A percentile compares a stretch with the other conserved stretches of the same genome.
Conservation (phyloP, 495 filamentous ascomycete genomes). For the Pyrenopolyporus hunteri region DNA sequence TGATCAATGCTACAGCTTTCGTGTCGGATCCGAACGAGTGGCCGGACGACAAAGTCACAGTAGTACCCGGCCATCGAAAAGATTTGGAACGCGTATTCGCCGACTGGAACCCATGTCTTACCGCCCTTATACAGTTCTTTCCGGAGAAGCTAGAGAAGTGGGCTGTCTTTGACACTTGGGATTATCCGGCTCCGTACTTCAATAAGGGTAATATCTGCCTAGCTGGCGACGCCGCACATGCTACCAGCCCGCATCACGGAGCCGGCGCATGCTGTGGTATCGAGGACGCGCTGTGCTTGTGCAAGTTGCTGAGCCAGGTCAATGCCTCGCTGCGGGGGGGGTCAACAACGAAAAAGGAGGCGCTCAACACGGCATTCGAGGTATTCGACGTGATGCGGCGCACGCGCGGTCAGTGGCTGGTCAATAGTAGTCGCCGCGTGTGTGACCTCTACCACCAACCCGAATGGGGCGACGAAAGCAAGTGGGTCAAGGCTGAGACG, state of each 20-base stretch:
- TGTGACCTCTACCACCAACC: constrained; percentile 43
- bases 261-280: constrained; percentile 49
- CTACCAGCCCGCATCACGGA: constrained; percentile 50
- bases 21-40: constrained; percentile 49
- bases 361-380: constrained; percentile 13
- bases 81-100: constrained; percentile 34
- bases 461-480: constrained; percentile 28
- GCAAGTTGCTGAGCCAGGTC: constrained; percentile 14
- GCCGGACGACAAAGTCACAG: constrained; percentile 37
- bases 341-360: constrained; percentile 11
- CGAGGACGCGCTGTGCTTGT: constrained; percentile 47
- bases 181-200: constrained; percentile 44
- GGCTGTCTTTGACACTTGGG: constrained; percentile 48
- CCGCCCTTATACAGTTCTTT: constrained; percentile 31
- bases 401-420: constrained; percentile 44
- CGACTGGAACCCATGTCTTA: constrained; percentile 34
- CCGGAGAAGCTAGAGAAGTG: constrained; percentile 46
- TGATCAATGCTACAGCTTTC: constrained; percentile 58
- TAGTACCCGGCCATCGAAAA: constrained; percentile 48
- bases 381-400: constrained; percentile 29
- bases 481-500: constrained; percentile 44
- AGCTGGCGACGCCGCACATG: constrained; percentile 52
- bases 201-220: constrained; percentile 39
- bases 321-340: neutral
- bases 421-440: constrained; percentile 41